Percentiles rank a stretch among this genome's conserved stretches.
phyloP scores from a whole-genome alignment of 169 alveolate genomes.

The Eimeria praecox region DNA sequence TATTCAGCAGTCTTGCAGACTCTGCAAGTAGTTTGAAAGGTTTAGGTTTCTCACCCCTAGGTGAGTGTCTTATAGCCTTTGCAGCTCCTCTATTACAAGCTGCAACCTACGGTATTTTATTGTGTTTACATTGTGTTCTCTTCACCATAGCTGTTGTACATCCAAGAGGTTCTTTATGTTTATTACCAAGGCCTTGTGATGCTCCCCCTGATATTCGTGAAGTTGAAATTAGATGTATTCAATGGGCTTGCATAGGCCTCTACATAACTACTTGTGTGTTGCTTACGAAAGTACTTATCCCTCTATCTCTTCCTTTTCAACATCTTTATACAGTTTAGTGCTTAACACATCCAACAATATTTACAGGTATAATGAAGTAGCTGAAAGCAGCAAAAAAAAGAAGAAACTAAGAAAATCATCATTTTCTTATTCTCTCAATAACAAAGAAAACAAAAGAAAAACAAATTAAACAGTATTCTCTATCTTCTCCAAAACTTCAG shows the following conservation, averaged over 20 bases:
- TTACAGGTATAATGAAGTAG: no score
- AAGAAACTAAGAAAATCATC: no score
- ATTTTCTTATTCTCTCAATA: no score
- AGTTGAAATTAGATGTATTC: neutral
- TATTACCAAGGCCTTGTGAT: conserved; percentile 22
- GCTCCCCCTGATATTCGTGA: neutral
- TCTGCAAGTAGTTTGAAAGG: conserved; percentile 23
- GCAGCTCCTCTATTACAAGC: conserved; percentile 23
- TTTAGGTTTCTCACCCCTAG: neutral
- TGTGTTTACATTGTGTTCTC: conserved; percentile 21
- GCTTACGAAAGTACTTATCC: neutral
- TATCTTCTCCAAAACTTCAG: no score
- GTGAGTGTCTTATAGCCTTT: neutral
- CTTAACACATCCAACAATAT: neutral
- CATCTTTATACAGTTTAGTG: neutral
- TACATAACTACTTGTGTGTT: neutral
- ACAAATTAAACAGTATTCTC: no score
- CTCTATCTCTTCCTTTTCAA: neutral
- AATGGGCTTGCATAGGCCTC: conserved; percentile 29
- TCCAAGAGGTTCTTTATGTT: conserved; percentile 26
- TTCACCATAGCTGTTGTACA: neutral
- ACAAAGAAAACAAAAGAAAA: no score
- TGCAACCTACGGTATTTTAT: conserved; percentile 1
- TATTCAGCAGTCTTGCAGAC: conserved; percentile 21
- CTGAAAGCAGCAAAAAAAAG: neutral